phyloP scores from a whole-genome alignment of 1,284 basidiomycete genomes.

The Mycena sp. region DNA sequence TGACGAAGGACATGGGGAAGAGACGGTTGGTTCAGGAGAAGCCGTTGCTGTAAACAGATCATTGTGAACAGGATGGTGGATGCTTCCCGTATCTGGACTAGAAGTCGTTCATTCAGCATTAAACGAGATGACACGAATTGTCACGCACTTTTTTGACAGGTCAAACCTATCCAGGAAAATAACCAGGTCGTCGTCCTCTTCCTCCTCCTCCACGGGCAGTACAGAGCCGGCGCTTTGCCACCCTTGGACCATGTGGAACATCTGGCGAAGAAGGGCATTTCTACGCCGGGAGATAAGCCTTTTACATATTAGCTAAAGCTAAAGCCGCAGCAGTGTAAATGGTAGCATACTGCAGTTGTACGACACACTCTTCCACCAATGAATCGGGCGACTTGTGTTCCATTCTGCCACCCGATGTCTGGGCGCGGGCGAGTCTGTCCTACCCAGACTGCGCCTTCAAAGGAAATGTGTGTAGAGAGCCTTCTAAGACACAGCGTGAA shows the following conservation, averaged over 20 bases:
- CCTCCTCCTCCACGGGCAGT: slow-evolving; percentile 50
- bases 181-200: slow-evolving; percentile 52
- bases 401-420: slow-evolving; percentile 15
- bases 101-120: slow-evolving; percentile 5
- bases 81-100: slow-evolving; percentile 51
- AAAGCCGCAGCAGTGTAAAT: slow-evolving; percentile 8
- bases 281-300: slow-evolving; percentile 70
- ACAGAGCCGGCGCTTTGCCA: slow-evolving; percentile 55
- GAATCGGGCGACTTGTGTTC: slow-evolving; percentile 19
- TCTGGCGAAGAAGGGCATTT: slow-evolving; percentile 72
- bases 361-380: slow-evolving; percentile 47
- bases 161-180: slow-evolving; percentile 64
- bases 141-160: slow-evolving; percentile 56
- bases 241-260: slow-evolving; percentile 69
- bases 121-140: slow-evolving; percentile 19
- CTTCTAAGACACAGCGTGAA: neutral
- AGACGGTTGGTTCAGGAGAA: neutral
- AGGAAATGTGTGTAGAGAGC: neutral
- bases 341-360: slow-evolving; percentile 46
- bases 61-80: slow-evolving; percentile 42
- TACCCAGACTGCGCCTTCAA: too few relatives aligned
- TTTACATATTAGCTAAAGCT: slow-evolving; percentile 21
- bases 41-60: slow-evolving; percentile 38
- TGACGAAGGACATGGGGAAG: slow-evolving; percentile 11
- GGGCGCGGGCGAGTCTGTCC: neutral